Base-by-base conservation (phyloP, 768 basidiomycete genomes). In the Lactifluus rugatus region DNA sequence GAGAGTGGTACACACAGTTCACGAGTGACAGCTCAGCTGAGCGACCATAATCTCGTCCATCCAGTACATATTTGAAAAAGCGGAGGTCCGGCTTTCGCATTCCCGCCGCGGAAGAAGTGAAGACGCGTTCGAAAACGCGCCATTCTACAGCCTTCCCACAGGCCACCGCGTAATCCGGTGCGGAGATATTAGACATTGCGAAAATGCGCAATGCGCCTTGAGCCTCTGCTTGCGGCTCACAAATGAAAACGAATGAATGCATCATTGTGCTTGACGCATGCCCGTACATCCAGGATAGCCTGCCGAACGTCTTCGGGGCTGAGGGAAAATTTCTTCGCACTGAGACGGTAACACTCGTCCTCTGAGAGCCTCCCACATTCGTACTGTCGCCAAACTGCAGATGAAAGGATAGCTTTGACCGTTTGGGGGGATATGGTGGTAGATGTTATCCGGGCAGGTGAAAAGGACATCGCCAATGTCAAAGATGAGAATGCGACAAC, bases 171-270 rank as follows among this genome's bases (percentile, higher is more conserved):
- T 75, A 80, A 62, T 82, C 81, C 9, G 78, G 78, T 0, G 70
- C 62, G 16, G 81, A 80, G 26, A 83, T 81, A 66, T 83, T 83
- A 36, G 79, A 81, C 78, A 81, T 80, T 36, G 80, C 81, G 51
- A 76, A 80, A 36, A 82, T 72, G 16, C 66, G 71, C 1, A 80
- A 67, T 6, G 64, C 52, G n/a, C 67, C 69, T 10, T 68, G 57
- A 1, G 71, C 70, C 55, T 74, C 69, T 5, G 62, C 58, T 60
- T 77, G 78, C 42, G 82, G 69, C 48, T 79, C 73, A 2, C 72
- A 72, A 42, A 82, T 75, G 25, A 82, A n/a, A 67, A 6, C 66
- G 60, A 31, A 79, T 73, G 63, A 81, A 69, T n/a, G 72, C 68
- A 25, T 74, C 65, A 62, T 82, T 72, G 8, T 75, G 70, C 41